Base-by-base conservation (phyloP, 768 basidiomycete genomes). In the Mycena epipterygia region DNA sequence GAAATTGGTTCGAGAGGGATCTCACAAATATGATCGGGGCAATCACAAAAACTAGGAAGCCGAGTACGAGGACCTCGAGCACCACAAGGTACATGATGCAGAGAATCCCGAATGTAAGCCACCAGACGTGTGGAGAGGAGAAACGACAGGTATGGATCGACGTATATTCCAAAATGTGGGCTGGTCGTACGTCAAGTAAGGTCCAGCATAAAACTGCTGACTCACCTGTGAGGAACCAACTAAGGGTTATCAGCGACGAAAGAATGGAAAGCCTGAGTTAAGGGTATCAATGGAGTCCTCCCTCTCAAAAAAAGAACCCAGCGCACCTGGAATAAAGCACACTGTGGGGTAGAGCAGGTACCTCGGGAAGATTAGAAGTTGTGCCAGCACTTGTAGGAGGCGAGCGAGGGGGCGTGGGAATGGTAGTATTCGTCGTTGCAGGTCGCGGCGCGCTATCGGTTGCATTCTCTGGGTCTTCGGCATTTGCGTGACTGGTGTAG, bases 81-180 rank as follows among this genome's bases (percentile, higher is more conserved):
- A 90, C 79, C 55, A 74, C 63, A 23, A 95, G 75, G 76, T 95
- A 96, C 84, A 93, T 90, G 46, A 93, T 89, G 80, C 92, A 90
- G 17, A 95, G 82, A 73, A 95, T 91, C 39, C 89, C 91, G 77
- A 96, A 95, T 25, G 88, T 89, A 52, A 95, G 88, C 93, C 93
- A 96, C 94, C 94, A 96, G 37, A 95, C 81, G 73, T 95, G 92
- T 11, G 95, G 95, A 16, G 94, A 88, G 0, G 91, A 84, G 66
- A 84, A 80, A 23, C 95, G 91, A 67, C 95, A 96, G 19, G 90
- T 88, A 71, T 90, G 84, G 32, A 93, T 82, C 11, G 94, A 92
- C 19, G 92, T 92, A 75, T 95, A 95, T 70, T 90, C 87, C 63
- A 95, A 82, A 32, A 95, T 90, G 76, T 96, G 92, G 14, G 94